Conservation (phyloP, 2,329 filamentous ascomycete species). For the Neurospora sp. region DNA sequence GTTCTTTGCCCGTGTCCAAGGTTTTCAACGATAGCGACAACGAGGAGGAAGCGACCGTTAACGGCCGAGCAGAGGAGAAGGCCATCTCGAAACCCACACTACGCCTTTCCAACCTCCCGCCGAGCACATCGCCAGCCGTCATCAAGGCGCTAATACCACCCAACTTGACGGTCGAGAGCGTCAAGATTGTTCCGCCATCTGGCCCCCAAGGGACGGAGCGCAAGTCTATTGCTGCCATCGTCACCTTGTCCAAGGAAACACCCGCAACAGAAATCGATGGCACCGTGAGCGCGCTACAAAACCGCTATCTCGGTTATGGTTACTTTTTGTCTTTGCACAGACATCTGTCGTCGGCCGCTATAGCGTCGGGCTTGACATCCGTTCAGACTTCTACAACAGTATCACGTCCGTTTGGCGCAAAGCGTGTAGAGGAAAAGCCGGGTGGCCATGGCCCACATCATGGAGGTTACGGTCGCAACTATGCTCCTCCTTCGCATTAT, state of each 20-base stretch:
- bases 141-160: constrained; percentile 50
- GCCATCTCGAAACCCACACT: constrained; percentile 53
- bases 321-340: constrained; percentile 72
- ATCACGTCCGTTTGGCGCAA: constrained; percentile 70
- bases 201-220: constrained; percentile 48
- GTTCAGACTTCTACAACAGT: constrained; percentile 35
- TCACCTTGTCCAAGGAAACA: constrained; percentile 71
- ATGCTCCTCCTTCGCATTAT: constrained; percentile 70
- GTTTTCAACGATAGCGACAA: constrained; percentile 63
- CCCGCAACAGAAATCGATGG: constrained; percentile 75
- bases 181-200: constrained; percentile 55
- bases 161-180: constrained; percentile 57
- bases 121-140: constrained; percentile 46
- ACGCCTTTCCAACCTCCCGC: constrained; percentile 50
- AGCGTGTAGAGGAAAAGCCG: constrained; percentile 40
- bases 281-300: constrained; percentile 67
- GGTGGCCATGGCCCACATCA: constrained; percentile 25
- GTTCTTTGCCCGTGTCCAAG: constrained; percentile 52
- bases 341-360: constrained; percentile 71
- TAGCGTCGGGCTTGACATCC: constrained; percentile 25
- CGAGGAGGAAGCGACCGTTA: constrained; percentile 33
- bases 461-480: constrained; percentile 44
- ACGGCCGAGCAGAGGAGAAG: constrained; percentile 44
- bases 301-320: constrained; percentile 76
- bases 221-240: constrained; percentile 66